Base-by-base conservation (phyloP, 495 filamentous ascomycete species). In the Hypoxylon lenormandii region DNA sequence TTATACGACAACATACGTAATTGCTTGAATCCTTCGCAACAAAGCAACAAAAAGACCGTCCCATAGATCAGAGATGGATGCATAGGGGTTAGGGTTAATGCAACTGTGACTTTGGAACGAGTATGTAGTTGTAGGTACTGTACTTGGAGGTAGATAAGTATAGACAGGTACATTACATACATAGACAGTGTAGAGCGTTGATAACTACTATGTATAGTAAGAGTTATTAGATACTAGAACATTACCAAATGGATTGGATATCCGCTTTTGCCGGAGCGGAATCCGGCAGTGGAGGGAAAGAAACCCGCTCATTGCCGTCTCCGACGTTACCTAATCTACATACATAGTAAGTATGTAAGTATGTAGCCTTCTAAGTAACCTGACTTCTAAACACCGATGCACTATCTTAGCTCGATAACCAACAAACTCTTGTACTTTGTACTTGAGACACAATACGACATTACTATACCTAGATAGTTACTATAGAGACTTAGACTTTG, bases 391-490 rank as follows among this genome's bases (percentile, higher is more conserved):
- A 33, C 53, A 47, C 62, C 62, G 62, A 57, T 51, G 52, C 50
- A 48, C 10, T 55, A 33, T 55, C 28, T 45, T 64, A 56, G 60
- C 60, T 28, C 51, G 13, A 42, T 15, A 52, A 42, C 38, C 38
- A 42, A 42, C 38, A 15, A 16, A 42, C 15, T 4, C 4, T 28
- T 28, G 26, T 7, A 28, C 37, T n/a, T 38, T n/a, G n/a, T n/a
- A n/a, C n/a, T n/a, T n/a, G 21, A 51, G 23, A 65, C 38, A 52
- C 38, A 12, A 54, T 66, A 55, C 63, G 51, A 66, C 63, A 46
- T 58, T 47, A 53, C 21, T 55, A 40, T 50, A 23, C 21, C n/a
- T n/a, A n/a, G n/a, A 33, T 33, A 10, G 4, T 4, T 33, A 10
- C 5, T 42, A 42, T 42, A 42, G 38, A 42, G 13, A 16, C 15